phyloP scores from a whole-genome alignment of 2,329 filamentous ascomycete genomes.

The Calonectria honghensis region DNA sequence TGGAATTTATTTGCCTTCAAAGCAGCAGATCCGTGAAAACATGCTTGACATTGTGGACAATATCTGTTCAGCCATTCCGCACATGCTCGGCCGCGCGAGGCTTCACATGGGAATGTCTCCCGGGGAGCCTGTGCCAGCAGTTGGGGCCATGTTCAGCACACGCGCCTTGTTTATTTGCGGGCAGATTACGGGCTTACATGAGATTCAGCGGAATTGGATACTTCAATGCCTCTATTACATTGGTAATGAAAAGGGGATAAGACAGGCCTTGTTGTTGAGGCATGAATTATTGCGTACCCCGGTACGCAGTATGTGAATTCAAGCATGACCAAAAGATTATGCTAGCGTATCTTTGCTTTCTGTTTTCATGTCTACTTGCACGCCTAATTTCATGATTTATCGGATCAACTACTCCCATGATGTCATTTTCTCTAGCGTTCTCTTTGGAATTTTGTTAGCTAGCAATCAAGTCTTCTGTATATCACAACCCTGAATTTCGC shows the following conservation, averaged over 20 bases:
- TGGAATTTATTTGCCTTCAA: neutral
- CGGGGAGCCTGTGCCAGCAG: neutral
- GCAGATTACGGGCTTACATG: conserved; percentile 11
- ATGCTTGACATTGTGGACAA: neutral
- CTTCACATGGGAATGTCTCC: neutral
- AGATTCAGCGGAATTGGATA: conserved; percentile 29
- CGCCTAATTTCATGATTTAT: neutral
- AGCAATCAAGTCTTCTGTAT: neutral
- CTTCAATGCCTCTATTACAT: conserved; percentile 26
- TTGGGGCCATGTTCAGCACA: conserved; percentile 33
- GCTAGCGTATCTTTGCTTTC: neutral
- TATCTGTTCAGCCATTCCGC: conserved; percentile 15
- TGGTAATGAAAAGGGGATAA: conserved; percentile 18
- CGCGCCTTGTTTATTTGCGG: conserved; percentile 25
- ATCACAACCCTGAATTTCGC: neutral
- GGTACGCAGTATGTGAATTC: neutral
- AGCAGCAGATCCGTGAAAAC: neutral
- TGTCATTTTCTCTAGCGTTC: neutral
- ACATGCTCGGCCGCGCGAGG: conserved; percentile 9
- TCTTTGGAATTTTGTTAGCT: neutral
- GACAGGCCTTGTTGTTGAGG: conserved; percentile 11
- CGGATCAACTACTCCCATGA: neutral
- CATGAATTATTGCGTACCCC: neutral
- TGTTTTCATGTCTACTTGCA: neutral
- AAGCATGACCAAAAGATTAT: no score